Evolutionary conservation across 192 early-diverging fungal species (phyloP).

Genomic region (Entomortierella lignicola): DNA sequence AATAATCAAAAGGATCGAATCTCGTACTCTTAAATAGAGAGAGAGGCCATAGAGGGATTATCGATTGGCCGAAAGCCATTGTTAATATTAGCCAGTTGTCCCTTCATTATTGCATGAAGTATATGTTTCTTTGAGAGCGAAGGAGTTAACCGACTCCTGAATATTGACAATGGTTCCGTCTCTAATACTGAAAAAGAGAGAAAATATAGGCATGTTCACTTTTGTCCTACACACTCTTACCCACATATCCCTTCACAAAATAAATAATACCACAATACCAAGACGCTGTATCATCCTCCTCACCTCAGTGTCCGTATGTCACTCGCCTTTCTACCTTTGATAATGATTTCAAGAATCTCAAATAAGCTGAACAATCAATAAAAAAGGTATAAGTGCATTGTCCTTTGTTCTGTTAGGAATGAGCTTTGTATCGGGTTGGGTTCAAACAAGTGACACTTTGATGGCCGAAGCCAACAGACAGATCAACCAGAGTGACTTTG

Average conservation of each 20-base stretch:
- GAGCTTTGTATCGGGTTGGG: no score
- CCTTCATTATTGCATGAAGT: background rate
- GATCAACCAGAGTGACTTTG: no score
- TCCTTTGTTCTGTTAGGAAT: no score
- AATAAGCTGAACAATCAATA: background rate
- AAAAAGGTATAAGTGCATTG: background rate
- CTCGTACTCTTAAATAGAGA: no score
- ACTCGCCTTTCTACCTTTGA: background rate
- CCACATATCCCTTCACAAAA: background rate
- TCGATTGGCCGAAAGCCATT: background rate
- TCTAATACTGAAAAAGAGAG: background rate
- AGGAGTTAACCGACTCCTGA: background rate
- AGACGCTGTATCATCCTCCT: no score
- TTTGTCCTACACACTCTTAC: background rate
- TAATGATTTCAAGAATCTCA: background rate
- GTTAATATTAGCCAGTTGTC: background rate
- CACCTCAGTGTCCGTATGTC: background rate
- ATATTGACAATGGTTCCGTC: background rate
- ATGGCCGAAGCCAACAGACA: no score
- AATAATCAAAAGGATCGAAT: no score
- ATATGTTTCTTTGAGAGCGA: background rate
- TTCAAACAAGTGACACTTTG: no score
- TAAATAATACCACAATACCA: background rate
- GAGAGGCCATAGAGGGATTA: no score
- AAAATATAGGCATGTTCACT: background rate